These are phyloP conservation scores for Lycium barbarum DNA, from an alignment of 257 asterid species.

Conservation along the genomic window DNA sequence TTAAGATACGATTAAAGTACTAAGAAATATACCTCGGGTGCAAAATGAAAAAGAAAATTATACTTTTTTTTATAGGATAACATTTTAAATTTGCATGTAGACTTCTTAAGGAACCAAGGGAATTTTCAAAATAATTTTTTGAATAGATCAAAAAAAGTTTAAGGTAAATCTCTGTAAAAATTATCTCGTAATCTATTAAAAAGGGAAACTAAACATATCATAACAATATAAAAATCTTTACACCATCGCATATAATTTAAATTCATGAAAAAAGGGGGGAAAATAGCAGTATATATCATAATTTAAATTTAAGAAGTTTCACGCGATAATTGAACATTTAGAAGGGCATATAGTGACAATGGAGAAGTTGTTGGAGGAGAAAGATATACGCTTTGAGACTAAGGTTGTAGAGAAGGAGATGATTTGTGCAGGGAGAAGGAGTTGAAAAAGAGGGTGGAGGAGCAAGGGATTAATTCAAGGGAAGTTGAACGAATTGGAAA, in stretches of 20 bases:
- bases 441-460: conserved; percentile 76
- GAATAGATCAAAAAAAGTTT: too few relatives aligned
- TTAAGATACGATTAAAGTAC: too few relatives aligned
- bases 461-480: conserved; percentile 77
- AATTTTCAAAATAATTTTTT: too few relatives aligned
- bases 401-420: conserved; percentile 69
- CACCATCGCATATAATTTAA: not conserved
- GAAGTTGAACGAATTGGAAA: conserved; percentile 79
- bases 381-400: conserved; percentile 64
- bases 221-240: too few relatives aligned
- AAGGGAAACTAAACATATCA: too few relatives aligned
- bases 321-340: conserved; percentile 57
- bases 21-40: too few relatives aligned
- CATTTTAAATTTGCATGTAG: too few relatives aligned
- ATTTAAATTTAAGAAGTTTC: conserved; percentile 54
- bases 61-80: too few relatives aligned
- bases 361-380: conserved; percentile 64
- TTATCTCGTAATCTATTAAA: too few relatives aligned
- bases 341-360: conserved; percentile 49
- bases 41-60: too few relatives aligned
- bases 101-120: too few relatives aligned
- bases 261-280: not conserved
- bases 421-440: conserved; percentile 78
- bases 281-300: not conserved
- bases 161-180: too few relatives aligned